phyloP scores from a whole-genome alignment of 768 basidiomycete genomes.

The Floccularia luteovirens region DNA sequence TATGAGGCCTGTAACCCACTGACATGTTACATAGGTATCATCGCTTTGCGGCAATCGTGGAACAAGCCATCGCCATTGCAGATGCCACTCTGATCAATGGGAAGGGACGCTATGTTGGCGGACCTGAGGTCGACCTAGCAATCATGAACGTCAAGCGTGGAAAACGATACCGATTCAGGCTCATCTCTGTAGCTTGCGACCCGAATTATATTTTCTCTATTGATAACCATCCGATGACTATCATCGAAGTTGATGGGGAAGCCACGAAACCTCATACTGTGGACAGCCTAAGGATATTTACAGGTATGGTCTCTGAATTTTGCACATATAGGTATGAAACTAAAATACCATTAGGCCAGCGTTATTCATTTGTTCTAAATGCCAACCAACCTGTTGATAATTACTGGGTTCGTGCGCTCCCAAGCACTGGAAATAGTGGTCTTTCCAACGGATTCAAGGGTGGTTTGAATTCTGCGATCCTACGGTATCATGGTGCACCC shows the following conservation, averaged over 20 bases:
- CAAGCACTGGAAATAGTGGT: constrained; percentile 10
- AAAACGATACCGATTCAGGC: constrained; percentile 22
- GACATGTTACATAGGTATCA: constrained; percentile 12
- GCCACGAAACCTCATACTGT: constrained; percentile 27
- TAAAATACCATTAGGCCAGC: constrained; percentile 17
- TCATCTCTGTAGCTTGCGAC: constrained; percentile 15
- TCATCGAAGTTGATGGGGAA: constrained; percentile 41
- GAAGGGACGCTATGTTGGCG: constrained; percentile 24
- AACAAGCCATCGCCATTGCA: constrained; percentile 13
- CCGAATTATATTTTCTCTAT: constrained; percentile 36
- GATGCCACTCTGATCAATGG: constrained; percentile 29
- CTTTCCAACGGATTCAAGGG: constrained; percentile 14
- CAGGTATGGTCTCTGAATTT: constrained; percentile 14
- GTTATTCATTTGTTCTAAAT: constrained; percentile 27
- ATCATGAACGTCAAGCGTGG: constrained; percentile 24
- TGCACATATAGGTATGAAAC: constrained; percentile 25
- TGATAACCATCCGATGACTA: constrained; percentile 32
- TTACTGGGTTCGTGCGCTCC: constrained; percentile 31
- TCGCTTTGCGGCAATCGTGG: background rate
- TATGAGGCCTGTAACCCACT: too few species aligned
- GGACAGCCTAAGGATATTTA: constrained; percentile 32
- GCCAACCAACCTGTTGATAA: constrained; percentile 34
- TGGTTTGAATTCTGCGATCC: constrained; percentile 28
- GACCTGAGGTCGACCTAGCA: constrained; percentile 20
- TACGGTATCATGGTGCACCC: constrained; percentile 31